Base-by-base conservation (phyloP, 176 grass and related monocot species). In the Avena insularis region DNA sequence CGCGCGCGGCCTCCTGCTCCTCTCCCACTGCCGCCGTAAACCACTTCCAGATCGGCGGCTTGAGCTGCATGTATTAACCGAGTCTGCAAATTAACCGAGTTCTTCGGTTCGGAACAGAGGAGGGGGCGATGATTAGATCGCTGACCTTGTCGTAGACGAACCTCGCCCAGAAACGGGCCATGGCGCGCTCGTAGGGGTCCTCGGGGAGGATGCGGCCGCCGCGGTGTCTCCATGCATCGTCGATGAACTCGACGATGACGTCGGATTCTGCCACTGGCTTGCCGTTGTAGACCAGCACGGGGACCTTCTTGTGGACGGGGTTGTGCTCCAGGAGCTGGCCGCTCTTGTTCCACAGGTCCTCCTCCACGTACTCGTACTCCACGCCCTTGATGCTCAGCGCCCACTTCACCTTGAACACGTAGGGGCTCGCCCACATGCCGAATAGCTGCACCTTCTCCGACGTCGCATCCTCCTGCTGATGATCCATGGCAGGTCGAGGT, bases 181-280 rank as follows among this genome's bases (percentile, higher is more conserved):
- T 73, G 68, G 83, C 83, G n/a, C 79, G 87, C 46, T 74, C 35
- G 25, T 92, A 51, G 62, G 90, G 86, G 33, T 86, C 81, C 2
- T 48, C 54, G 0, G 86, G 90, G 40, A 88, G 59, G 86, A 92
- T 82, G 7, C 62, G 83, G 40, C 78, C 59, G 4, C 50, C 63
- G 12, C 12, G 2, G 45, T 63, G 8, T 2, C 16, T 82, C 86
- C 90, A 86, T 5, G 53, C 69, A 1, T 92, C 83, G 4, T 92
- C 83, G 47, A 92, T 88, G 72, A 86, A 92, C 66, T 92, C 79
- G 16, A 92, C 31, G 51, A 92, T 89, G 71, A 88, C 54, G 9
- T 54, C 45, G 6, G 90, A 92, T 15, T 92, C 90, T 0, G 86
- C 61, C 17, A 92, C 57, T 10, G 86, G 83, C 46, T 25, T 92